Conservation (phyloP, 2,329 filamentous ascomycete genomes). For the Trichoderma simmonsii region DNA sequence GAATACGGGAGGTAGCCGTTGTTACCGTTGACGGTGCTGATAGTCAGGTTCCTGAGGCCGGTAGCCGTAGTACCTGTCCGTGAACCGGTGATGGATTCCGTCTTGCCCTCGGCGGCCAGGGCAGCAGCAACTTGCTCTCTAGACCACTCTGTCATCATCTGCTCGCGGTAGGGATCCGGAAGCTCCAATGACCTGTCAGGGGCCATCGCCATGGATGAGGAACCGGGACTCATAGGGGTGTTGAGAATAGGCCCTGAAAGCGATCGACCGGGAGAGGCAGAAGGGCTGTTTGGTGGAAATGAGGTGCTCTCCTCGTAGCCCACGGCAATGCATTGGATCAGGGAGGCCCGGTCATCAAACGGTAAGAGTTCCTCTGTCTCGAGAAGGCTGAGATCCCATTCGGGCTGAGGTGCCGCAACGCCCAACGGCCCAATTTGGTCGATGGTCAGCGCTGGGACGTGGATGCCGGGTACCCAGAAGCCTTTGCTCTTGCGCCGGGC, state of each 20-base stretch:
- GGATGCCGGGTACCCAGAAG: slow-evolving; percentile 75
- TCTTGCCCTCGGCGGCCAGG: slow-evolving; percentile 66
- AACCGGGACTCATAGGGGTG: slow-evolving; percentile 40
- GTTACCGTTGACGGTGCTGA: slow-evolving; percentile 45
- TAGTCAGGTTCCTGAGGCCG: slow-evolving; percentile 54
- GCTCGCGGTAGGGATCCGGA: slow-evolving; percentile 64
- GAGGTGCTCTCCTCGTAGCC: slow-evolving; percentile 62
- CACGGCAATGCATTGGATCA: slow-evolving; percentile 72
- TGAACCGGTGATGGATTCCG: slow-evolving; percentile 74
- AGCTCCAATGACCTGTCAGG: slow-evolving; percentile 51
- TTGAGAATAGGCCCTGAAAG: slow-evolving; percentile 61
- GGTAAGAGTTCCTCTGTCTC: slow-evolving; percentile 65
- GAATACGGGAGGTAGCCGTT: slow-evolving; percentile 41
- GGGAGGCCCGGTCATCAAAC: slow-evolving; percentile 68
- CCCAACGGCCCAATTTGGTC: slow-evolving; percentile 58
- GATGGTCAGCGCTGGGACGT: slow-evolving; percentile 64
- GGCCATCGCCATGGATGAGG: slow-evolving; percentile 30
- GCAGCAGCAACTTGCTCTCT: slow-evolving; percentile 68
- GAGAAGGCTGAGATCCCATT: slow-evolving; percentile 51
- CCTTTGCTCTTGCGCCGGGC: slow-evolving; percentile 67
- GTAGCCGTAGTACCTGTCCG: slow-evolving; percentile 59
- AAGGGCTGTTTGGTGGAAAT: slow-evolving; percentile 68
- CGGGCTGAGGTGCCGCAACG: slow-evolving; percentile 40
- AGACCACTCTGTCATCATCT: slow-evolving; percentile 78
- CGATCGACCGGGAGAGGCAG: slow-evolving; percentile 63